Base-by-base conservation (phyloP, 176 grass and related monocot species). In the Coix lacrymajobi region DNA sequence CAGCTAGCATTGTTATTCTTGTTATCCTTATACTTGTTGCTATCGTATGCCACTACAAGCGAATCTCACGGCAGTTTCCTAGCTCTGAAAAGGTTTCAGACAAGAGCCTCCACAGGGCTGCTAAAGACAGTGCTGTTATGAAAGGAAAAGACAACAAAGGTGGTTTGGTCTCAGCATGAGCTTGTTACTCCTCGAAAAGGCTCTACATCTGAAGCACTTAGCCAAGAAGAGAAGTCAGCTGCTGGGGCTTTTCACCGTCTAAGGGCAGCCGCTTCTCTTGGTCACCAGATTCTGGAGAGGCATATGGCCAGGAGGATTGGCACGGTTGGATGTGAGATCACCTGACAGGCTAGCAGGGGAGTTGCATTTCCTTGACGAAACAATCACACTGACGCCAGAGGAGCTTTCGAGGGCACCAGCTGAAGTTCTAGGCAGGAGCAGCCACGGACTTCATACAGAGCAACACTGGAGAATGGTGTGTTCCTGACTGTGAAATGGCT, bases 401-500 rank as follows among this genome's bases (percentile, higher is more conserved):
- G 93, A 99, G 51, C 81, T 99, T 45, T 99, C 96, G 20, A 87
- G 91, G 77, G 96, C 96, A 1, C 93, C 96, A 19, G 96, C 96
- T 31, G 93, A 96, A 80, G 89, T 98, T 37, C 91, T 99, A 48
- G 96, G 96, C 62, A 96, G 96, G 91, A 99, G 96, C 84, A 99
- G 96, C 29, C 93, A 99, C 22, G 96, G 45, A 99, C 93, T 31
- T 99, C 93, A 0, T 99, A 99, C 69, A 89, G 96, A 69, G 96
- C 96, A 25, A 99, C 96, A 3, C 51, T 99, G 36, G 96, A 99
- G 43, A 99, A 99, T 40, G 93, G 96, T 24, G 91, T 99, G 11
- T 96, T 94, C 79, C 63, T 99, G 79, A 99, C 96, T 26, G 96
- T 99, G 56, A 99, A 99, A 77, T 99, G 96, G 96, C 74, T 99